Conservation (phyloP, 495 filamentous ascomycete genomes). For the Penicillium odoratum region DNA sequence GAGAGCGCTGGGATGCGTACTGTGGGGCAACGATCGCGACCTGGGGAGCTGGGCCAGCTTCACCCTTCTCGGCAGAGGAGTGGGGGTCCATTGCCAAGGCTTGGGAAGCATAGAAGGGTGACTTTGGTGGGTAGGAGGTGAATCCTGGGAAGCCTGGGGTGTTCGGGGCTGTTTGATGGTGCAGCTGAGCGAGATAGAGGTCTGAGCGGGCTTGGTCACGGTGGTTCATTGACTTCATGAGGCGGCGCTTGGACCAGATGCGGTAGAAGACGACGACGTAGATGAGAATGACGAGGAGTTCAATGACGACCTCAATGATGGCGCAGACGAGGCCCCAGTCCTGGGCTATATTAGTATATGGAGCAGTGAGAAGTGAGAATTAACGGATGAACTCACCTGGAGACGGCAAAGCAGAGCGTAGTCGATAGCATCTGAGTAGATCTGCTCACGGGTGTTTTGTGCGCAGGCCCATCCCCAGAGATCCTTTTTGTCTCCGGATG, state of each 20-base stretch:
- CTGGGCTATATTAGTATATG: slow-evolving; percentile 37
- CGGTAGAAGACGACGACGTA: slow-evolving; percentile 96
- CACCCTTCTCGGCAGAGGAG: slow-evolving; percentile 59
- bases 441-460: slow-evolving; percentile 72
- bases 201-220: slow-evolving; percentile 92
- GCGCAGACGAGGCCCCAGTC: slow-evolving; percentile 96
- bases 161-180: slow-evolving; percentile 89
- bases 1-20: slow-evolving; percentile 50
- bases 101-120: slow-evolving; percentile 37
- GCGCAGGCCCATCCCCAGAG: slow-evolving; percentile 98
- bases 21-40: slow-evolving; percentile 29
- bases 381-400: slow-evolving; percentile 59
- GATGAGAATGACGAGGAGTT: slow-evolving; percentile 85
- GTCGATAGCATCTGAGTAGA: slow-evolving; percentile 76
- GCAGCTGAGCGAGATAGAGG: slow-evolving; percentile 93
- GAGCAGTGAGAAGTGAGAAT: neutral
- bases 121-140: slow-evolving; percentile 48
- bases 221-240: slow-evolving; percentile 93
- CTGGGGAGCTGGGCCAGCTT: slow-evolving; percentile 13
- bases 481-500: slow-evolving; percentile 73
- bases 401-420: slow-evolving; percentile 94
- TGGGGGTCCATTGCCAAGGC: slow-evolving; percentile 41
- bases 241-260: slow-evolving; percentile 89
- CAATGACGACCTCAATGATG: slow-evolving; percentile 94
- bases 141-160: slow-evolving; percentile 72